Percentiles rank a stretch among this genome's conserved stretches.
phyloP scores from a whole-genome alignment of 2,329 filamentous ascomycete species.

The Nemania diffusa region DNA sequence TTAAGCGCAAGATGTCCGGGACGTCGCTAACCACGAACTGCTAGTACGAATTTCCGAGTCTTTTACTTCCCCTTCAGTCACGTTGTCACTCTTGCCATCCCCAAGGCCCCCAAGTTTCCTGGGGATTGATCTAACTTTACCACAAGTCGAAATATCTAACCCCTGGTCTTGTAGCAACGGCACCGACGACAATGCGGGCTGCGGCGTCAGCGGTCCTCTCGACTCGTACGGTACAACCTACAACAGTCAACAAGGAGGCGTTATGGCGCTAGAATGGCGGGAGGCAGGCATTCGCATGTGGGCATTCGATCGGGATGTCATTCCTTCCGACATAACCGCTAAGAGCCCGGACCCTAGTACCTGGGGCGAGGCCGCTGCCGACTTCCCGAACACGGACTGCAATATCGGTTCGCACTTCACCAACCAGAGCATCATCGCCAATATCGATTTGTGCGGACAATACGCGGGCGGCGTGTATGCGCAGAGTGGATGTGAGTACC shows the following conservation, averaged over 20 bases:
- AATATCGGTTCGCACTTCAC: slow-evolving; percentile 68
- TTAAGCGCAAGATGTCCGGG: slow-evolving; percentile 65
- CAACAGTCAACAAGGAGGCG: slow-evolving; percentile 65
- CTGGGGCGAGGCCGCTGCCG: slow-evolving; percentile 71
- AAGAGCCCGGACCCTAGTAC: slow-evolving; percentile 66
- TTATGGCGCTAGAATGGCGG: slow-evolving; percentile 71
- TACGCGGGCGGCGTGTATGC: slow-evolving; percentile 61
- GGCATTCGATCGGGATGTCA: slow-evolving; percentile 62
- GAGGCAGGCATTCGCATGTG: slow-evolving; percentile 70
- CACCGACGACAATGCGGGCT: slow-evolving; percentile 66
- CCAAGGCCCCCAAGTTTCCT: background rate
- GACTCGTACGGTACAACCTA: slow-evolving; percentile 62
- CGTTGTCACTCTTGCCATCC: background rate
- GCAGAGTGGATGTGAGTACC: slow-evolving; percentile 56
- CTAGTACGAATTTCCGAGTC: slow-evolving; percentile 41
- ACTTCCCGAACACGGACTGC: slow-evolving; percentile 73
- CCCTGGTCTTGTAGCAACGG: slow-evolving; percentile 46
- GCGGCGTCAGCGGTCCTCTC: slow-evolving; percentile 59
- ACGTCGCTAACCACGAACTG: slow-evolving; percentile 57
- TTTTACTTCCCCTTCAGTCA: too few relatives aligned
- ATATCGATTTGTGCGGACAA: slow-evolving; percentile 72
- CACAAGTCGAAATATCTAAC: background rate
- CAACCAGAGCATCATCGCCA: slow-evolving; percentile 73
- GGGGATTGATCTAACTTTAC: background rate
- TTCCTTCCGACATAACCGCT: slow-evolving; percentile 63